Base-by-base conservation (phyloP, 139 green algal species). In the Coelastrella sp. region DNA sequence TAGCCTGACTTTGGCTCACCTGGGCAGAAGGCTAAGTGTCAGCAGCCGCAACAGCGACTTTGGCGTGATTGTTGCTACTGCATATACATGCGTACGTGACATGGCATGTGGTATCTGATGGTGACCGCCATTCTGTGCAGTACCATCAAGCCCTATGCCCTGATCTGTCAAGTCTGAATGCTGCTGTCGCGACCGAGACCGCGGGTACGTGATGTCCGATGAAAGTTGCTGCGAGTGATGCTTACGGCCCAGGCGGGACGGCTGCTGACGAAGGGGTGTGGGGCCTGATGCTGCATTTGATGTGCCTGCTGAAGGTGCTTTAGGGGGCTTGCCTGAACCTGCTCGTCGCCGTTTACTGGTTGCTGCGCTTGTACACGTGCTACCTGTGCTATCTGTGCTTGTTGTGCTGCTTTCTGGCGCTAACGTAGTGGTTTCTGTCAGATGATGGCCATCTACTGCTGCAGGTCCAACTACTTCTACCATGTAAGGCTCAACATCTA, bases 401-500 rank as follows among this genome's bases (percentile, higher is more conserved):
- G 75, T 82, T n/a, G 75, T 82, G 34, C 75, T 82, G 75, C 75
- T 71, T 40, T 60, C 66, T 25, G 75, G 75, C 5, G 38, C 38
- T 13, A 60, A 51, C n/a, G 35, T 82, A 35, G 53, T 63, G 4
- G 75, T 82, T 51, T 60, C 53, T 48, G 75, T 82, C 9, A n/a
- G 11, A 35, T 81, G 48, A 21, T 27, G 25, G 62, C 34, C 53
- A 13, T 40, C 34, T 41, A 8, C 53, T 17, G 15, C 53, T 41
- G 51, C 53, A n/a, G 40, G 51, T 21, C 35, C 11, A 3, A 30
- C 75, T 27, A 82, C 37, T 60, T 82, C 75, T n/a, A 82, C 75
- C 75, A 82, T 82, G 53, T 82, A 82, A 3, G 75, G 75, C 75
- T 82, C 75, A 30, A 82, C 63, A 17, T 82, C 75, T 40, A 82